Evolutionary conservation across 139 green algal species (phyloP), one percentile per base, ranked within the genome.

Genomic region (Edaphochlamys debaryana): DNA sequence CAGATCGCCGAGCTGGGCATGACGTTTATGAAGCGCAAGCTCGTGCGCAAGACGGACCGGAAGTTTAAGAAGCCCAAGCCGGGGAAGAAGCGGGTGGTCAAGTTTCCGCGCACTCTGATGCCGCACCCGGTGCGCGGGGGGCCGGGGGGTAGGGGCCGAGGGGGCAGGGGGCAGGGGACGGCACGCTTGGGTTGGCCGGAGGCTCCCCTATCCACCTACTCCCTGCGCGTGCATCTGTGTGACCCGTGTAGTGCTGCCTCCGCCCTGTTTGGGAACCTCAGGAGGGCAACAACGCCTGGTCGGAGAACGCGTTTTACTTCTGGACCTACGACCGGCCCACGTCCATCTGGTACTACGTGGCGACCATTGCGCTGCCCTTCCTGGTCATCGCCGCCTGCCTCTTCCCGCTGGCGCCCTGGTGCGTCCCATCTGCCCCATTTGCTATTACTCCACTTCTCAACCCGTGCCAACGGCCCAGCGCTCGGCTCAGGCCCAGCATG

Each of bases 241-340:
- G 36, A 41, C 20, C 25, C n/a, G n/a, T n/a, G n/a, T n/a, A n/a
- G n/a, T n/a, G n/a, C n/a, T n/a, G n/a, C 38, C 70, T n/a, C 62
- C 36, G 42, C 36, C 41, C n/a, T n/a, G n/a, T n/a, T n/a, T n/a
- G n/a, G n/a, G n/a, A n/a, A n/a, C n/a, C n/a, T n/a, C 19, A 54
- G 45, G 71, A 91, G 79, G 67, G 87, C 40, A 89, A 93, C 80
- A 72, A 41, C 67, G 50, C 36, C 0, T 97, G 92, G 86, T 60
- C 86, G 6, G 91, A 95, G 68, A 87, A 88, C 5, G 66, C 75
- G 19, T 97, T 98, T 77, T 97, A 95, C 69, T 77, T 76, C 13
- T 97, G 92, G 91, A 83, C 56, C 8, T 96, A 94, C 73, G 94
- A 98, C 36, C 85, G 89, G 29, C 94, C 94, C 8, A 88, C 85